Conservation (phyloP, 1,284 basidiomycete species). For the Xerocomus cyaneibrunnescens region DNA sequence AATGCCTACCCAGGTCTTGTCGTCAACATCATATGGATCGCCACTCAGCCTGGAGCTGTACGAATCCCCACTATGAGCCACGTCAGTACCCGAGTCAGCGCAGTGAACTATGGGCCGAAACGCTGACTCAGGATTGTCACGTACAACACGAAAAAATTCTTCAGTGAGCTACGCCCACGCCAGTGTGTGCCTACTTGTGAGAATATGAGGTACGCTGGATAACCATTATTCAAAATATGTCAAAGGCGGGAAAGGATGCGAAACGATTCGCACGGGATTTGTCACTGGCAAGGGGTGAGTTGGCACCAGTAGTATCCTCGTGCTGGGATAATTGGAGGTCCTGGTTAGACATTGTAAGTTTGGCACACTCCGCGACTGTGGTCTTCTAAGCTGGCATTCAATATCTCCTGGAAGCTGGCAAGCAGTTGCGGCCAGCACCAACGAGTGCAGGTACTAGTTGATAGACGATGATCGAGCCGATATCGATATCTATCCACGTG, state of each 20-base stretch:
- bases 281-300: not conserved
- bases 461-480: too few species aligned
- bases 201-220: slow-evolving; percentile 1
- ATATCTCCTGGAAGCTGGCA: too few species aligned
- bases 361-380: not conserved
- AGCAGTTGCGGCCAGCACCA: too few species aligned
- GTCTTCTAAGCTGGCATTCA: too few species aligned
- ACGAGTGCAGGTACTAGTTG: too few species aligned
- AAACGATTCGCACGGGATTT: not conserved
- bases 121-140: not conserved
- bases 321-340: not conserved
- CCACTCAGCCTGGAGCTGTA: slow-evolving; percentile 11
- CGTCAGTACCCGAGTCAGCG: not conserved
- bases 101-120: not conserved
- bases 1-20: slow-evolving; percentile 8
- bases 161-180: slow-evolving; percentile 5
- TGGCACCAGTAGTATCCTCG: not conserved
- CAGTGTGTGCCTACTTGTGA: slow-evolving; percentile 2
- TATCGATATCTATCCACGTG: too few species aligned
- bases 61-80: slow-evolving; percentile 9
- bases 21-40: not conserved
- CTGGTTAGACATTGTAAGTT: not conserved
- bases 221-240: too few species aligned
- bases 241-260: not conserved
- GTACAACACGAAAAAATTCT: slow-evolving; percentile 11